A percentile compares a stretch with the other conserved stretches of the same genome.
These are phyloP conservation scores for Zymoseptoria ardabiliae DNA, from an alignment of 2,329 filamentous ascomycete genomes.

Conservation along the genomic window DNA sequence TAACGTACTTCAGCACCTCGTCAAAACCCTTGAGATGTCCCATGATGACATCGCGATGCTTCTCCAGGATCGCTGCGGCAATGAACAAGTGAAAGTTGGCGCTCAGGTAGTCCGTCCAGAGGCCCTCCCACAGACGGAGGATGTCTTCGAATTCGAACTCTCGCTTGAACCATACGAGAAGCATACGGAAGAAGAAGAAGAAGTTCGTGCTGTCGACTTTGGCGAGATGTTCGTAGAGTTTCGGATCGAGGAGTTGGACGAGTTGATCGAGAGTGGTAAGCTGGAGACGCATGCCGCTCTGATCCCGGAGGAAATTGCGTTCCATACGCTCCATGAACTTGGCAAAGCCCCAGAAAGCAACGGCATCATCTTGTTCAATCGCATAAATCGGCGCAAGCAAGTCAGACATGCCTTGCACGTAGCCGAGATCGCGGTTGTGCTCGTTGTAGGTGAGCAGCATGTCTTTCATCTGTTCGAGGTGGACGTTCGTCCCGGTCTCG, in stretches of 20 bases:
- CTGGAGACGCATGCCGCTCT: conserved; percentile 92
- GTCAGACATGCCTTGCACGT: conserved; percentile 98
- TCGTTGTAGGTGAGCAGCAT: conserved; percentile 99
- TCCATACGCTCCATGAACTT: conserved; percentile 98
- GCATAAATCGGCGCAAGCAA: conserved; percentile 93
- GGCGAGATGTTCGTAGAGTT: conserved; percentile 83
- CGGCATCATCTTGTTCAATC: conserved; percentile 91
- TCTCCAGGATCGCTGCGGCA: conserved; percentile 87
- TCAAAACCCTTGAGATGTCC: conserved; percentile 89
- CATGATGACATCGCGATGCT: conserved; percentile 95
- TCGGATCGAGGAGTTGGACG: conserved; percentile 92
- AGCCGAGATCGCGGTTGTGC: conserved; percentile 89
- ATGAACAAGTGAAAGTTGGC: conserved; percentile 93
- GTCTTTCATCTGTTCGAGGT: conserved; percentile 98
- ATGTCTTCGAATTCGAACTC: conserved; percentile 90
- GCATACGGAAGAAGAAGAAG: conserved; percentile 99
- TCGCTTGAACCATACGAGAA: conserved; percentile 97
- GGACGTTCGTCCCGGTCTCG: conserved; percentile 87
- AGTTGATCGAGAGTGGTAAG: conserved; percentile 87
- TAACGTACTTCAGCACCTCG: conserved; percentile 96
- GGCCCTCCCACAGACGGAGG: conserved; percentile 77
- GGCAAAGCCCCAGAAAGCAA: conserved; percentile 95
- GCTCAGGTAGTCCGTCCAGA: conserved; percentile 89
- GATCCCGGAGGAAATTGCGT: conserved; percentile 88
- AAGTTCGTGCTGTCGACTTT: conserved; percentile 94